phyloP scores from a whole-genome alignment of 164 flowering plant species.

The Cinnamomum chago region DNA sequence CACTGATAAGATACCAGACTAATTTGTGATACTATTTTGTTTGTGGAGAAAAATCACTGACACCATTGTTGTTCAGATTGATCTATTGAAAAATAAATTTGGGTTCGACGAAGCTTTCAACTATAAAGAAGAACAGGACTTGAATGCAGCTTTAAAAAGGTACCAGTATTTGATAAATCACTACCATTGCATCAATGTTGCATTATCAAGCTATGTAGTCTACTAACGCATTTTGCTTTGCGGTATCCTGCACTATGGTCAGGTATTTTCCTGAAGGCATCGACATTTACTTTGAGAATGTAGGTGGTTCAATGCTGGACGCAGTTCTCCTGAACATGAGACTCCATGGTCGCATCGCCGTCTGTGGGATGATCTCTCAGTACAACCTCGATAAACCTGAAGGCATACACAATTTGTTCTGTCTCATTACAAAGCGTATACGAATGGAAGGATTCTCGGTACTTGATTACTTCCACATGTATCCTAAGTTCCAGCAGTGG shows the following conservation, averaged over 20 bases:
- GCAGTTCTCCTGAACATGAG: slow-evolving; percentile 40
- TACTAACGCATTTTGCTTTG: too few relatives aligned
- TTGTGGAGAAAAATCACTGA: not conserved
- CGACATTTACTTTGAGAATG: slow-evolving; percentile 39
- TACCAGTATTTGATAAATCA: not conserved
- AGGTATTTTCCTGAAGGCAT: slow-evolving; percentile 35
- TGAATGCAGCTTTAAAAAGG: slow-evolving; percentile 27
- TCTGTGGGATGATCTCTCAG: slow-evolving; percentile 38
- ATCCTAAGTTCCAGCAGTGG: slow-evolving; percentile 30
- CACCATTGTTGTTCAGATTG: slow-evolving; percentile 1
- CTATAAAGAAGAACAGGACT: slow-evolving; percentile 20
- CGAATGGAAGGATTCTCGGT: slow-evolving; percentile 33
- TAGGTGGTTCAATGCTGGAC: slow-evolving; percentile 43
- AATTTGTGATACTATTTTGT: not conserved
- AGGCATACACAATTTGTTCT: slow-evolving; percentile 26
- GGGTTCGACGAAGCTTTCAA: slow-evolving; percentile 21
- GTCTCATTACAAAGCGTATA: slow-evolving; percentile 19
- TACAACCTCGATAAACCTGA: slow-evolving; percentile 32
- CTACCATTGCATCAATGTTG: not conserved
- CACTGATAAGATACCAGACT: not conserved
- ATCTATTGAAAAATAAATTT: slow-evolving; percentile 20
- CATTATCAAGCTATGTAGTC: too few relatives aligned
- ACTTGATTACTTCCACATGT: slow-evolving; percentile 21
- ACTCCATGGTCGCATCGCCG: slow-evolving; percentile 24
- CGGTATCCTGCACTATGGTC: not conserved